These are phyloP conservation scores for Colletotrichum cereale DNA, from an alignment of 2,329 filamentous ascomycete species.

Conservation along the genomic window DNA sequence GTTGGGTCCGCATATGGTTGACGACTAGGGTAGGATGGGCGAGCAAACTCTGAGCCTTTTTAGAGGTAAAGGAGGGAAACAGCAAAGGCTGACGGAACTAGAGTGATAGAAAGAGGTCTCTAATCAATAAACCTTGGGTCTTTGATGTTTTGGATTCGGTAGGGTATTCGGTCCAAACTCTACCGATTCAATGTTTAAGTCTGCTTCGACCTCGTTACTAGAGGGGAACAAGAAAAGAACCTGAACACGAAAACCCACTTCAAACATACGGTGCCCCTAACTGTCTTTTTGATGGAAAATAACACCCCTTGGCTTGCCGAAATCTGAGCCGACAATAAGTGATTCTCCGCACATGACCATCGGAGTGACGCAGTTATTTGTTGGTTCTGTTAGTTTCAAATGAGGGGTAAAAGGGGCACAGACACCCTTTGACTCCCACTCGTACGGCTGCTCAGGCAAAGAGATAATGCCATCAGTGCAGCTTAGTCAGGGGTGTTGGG, in stretches of 20 bases:
- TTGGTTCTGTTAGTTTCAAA: neutral
- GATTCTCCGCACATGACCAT: neutral
- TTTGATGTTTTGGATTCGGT: neutral
- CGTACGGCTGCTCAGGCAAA: no score
- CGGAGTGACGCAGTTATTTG: neutral
- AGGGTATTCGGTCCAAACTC: neutral
- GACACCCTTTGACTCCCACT: neutral
- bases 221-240: neutral
- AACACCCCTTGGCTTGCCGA: neutral
- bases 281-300: neutral
- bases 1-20: neutral
- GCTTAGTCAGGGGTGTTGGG: no score
- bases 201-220: neutral
- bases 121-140: no score
- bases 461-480: neutral
- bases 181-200: neutral
- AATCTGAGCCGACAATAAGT: neutral
- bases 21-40: neutral
- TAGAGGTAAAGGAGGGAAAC: neutral
- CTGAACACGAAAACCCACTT: no score
- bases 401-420: conserved; percentile 4
- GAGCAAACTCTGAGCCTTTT: neutral
- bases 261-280: neutral
- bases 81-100: accelerated
- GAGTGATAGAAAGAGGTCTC: neutral